Conservation (phyloP, 768 basidiomycete species). For the Agaricus subrufescens region DNA sequence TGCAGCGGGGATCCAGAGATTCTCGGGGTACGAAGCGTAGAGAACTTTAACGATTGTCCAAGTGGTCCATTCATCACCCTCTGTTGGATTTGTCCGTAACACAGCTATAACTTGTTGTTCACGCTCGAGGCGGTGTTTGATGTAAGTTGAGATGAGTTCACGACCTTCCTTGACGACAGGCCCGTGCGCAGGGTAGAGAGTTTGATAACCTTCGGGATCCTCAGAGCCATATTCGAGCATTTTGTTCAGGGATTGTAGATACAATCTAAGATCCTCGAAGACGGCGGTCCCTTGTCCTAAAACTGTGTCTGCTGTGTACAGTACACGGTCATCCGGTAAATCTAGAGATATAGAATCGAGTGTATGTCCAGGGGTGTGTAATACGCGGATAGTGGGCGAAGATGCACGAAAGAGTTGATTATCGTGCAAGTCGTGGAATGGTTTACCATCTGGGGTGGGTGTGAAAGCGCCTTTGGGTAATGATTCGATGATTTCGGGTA, state of each 20-base stretch:
- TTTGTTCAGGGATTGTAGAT: conserved; percentile 58
- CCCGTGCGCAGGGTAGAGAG: conserved; percentile 89
- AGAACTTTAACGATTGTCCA: conserved; percentile 61
- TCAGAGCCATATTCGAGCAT: conserved; percentile 43
- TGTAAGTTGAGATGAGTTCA: conserved; percentile 63
- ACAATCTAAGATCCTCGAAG: conserved; percentile 77
- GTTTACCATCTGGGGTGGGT: conserved; percentile 33
- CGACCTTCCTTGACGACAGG: conserved; percentile 65
- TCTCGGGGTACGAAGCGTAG: conserved; percentile 69
- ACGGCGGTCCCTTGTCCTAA: conserved; percentile 88
- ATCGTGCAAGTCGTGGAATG: conserved; percentile 58
- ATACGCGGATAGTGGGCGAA: conserved; percentile 44
- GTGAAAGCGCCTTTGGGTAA: conserved; percentile 42
- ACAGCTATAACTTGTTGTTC: conserved; percentile 71
- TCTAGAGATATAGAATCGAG: conserved; percentile 76
- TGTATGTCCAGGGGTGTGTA: conserved; percentile 92
- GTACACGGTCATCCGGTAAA: conserved; percentile 60
- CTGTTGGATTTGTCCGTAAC: conserved; percentile 32
- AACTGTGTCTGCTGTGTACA: conserved; percentile 90
- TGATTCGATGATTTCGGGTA: conserved; percentile 35
- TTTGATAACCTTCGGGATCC: conserved; percentile 25
- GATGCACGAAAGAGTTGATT: conserved; percentile 44
- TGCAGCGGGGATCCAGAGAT: conserved; percentile 71
- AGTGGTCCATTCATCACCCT: conserved; percentile 45
- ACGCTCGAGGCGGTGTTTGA: conserved; percentile 74